Evolutionary conservation across 129 eudicot species (phyloP), one percentile per base, ranked within the genome.

Genomic region (Pittosporum tobira): DNA sequence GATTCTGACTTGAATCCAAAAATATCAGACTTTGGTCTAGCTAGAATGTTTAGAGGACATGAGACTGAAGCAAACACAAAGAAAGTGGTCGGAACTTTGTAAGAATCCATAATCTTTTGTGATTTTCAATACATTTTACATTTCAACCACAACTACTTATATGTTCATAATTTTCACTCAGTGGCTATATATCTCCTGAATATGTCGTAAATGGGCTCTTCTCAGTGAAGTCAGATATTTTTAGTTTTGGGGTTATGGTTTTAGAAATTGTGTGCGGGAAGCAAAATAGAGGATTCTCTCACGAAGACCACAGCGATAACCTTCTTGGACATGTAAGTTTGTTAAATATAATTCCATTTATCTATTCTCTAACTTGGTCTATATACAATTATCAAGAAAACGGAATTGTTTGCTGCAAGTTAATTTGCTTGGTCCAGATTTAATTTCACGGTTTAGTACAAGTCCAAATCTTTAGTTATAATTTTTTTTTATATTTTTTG

Each of bases 261-360:
- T 24, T 48, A 8, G 53, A 48, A 26, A 48, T 48, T 0, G 15
- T 21, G 23, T 18, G 24, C 20, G 53, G 53, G 25, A 48, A 48
- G 25, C 19, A 1, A 48, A 48, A 48, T 26, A 48, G 53, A 48
- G 53, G 53, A 18, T 48, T 21, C 11, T 18, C 8, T 9, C 53
- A 48, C 20, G 25, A 24, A 3, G 54, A 48, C 23, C 54, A 48
- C 26, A 19, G 10, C 23, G 26, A 48, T 20, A 48, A 48, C 29
- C 53, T 48, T 48, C 53, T 48, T 48, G 53, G 53, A 20, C 53
- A 48, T 48, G 53, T 48, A 48, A 48, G 53, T n/a, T n/a, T n/a
- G n/a, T n/a, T n/a, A n/a, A n/a, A n/a, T n/a, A n/a, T n/a, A n/a
- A n/a, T n/a, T n/a, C n/a, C n/a, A n/a, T n/a, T n/a, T n/a, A n/a